A percentile compares a stretch with the other conserved stretches of the same genome.
These are phyloP conservation scores for Xylaria cubensis DNA, from an alignment of 495 filamentous ascomycete species.

Conservation along the genomic window DNA sequence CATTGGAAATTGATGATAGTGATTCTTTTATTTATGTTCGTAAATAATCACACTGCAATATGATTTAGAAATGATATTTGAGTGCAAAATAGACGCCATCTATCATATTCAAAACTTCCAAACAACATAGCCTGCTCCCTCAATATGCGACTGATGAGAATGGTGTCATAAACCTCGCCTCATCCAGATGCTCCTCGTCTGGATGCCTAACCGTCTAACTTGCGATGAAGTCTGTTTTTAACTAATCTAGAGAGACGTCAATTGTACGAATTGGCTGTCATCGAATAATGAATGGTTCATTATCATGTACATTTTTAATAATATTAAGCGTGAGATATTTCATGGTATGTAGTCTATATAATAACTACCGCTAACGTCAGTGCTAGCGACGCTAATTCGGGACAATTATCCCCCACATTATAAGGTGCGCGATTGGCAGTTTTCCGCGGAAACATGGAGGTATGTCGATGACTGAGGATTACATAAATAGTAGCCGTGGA, in stretches of 20 bases:
- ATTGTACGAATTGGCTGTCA: not conserved
- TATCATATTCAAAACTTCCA: not conserved
- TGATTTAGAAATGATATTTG: not conserved
- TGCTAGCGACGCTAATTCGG: not conserved
- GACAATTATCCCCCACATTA: constrained; percentile 17
- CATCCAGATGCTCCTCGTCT: not conserved
- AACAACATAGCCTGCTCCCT: not conserved
- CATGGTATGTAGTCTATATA: not conserved
- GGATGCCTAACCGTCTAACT: not conserved
- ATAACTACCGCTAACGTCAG: not conserved
- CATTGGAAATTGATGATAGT: not conserved
- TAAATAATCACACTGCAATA: no score
- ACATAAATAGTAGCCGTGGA: constrained; percentile 9
- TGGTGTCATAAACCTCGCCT: not conserved
- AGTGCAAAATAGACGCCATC: no score
- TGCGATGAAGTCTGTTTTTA: not conserved
- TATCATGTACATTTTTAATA: not conserved
- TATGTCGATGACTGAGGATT: constrained; percentile 16
- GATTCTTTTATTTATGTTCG: no score
- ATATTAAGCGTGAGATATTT: not conserved
- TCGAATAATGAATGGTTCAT: not conserved
- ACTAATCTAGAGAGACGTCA: not conserved
- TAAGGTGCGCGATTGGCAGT: no score
- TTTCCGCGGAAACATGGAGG: no score
- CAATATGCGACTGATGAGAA: not conserved